Percentiles rank a stretch among this genome's conserved stretches.
phyloP scores from a whole-genome alignment of 441 rosid species.

The Adansonia gregorii region DNA sequence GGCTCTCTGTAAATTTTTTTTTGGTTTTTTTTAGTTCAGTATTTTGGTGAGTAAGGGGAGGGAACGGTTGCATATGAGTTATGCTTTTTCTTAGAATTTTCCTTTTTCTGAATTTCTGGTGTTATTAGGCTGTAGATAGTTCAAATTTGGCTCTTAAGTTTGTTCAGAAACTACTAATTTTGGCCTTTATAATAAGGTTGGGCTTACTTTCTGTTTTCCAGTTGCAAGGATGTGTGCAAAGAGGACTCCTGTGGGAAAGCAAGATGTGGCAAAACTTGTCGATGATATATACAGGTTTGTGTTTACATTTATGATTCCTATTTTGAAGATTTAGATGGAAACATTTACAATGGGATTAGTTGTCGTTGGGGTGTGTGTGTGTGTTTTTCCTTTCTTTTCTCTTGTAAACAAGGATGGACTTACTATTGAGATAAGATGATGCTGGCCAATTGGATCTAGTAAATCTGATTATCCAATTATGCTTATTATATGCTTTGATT shows the following conservation, averaged over 20 bases:
- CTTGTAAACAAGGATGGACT: too few species aligned
- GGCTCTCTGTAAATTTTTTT: too few species aligned
- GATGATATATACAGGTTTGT: slow-evolving; percentile 87
- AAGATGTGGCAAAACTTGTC: slow-evolving; percentile 84
- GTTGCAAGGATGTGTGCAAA: slow-evolving; percentile 73
- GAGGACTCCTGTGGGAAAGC: slow-evolving; percentile 70
- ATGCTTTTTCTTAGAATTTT: too few species aligned
- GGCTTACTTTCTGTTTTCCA: slow-evolving; percentile 32
- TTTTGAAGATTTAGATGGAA: slow-evolving; percentile 3
- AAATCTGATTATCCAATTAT: slow-evolving; percentile 1
- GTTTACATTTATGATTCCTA: slow-evolving; percentile 4
- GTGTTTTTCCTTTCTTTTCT: not conserved
- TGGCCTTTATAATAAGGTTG: slow-evolving; percentile 24
- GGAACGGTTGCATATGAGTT: too few species aligned
- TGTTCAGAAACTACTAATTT: not conserved
- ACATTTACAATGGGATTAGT: not conserved
- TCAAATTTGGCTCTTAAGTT: not conserved
- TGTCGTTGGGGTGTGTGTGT: too few species aligned
- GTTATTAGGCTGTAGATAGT: too few species aligned
- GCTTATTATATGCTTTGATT: not conserved
- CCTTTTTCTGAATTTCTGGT: too few species aligned
- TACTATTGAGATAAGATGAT: not conserved
- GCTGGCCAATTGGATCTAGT: not conserved
- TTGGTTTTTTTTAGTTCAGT: too few species aligned
- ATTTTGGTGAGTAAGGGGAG: too few species aligned